A percentile compares a stretch with the other conserved stretches of the same genome.
Evolutionary conservation across 73 alveolate species (phyloP).

Genomic region (Tetrahymena thermophila): DNA sequence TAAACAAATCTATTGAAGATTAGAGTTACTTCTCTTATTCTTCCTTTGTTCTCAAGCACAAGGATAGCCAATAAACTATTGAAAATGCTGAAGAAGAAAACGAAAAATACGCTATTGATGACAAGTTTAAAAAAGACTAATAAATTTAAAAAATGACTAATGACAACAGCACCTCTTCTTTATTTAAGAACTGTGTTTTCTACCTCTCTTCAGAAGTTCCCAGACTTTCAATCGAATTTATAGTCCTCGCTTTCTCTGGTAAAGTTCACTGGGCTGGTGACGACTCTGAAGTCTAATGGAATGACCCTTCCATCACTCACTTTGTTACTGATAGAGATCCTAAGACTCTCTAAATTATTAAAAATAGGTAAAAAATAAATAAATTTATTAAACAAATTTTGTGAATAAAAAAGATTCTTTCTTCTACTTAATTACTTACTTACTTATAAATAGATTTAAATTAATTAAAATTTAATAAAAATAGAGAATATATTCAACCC

Average conservation of each 20-base stretch:
- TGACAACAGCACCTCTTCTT: background rate
- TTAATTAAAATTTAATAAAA: background rate
- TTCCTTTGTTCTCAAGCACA: background rate
- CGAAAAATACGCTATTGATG: slow-evolving; percentile 18
- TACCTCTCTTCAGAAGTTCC: slow-evolving; percentile 42
- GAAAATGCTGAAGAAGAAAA: background rate
- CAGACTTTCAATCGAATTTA: slow-evolving; percentile 28
- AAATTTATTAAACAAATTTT: background rate
- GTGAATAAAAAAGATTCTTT: background rate
- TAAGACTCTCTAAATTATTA: background rate
- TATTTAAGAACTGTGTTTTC: slow-evolving; percentile 30
- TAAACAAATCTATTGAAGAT: background rate
- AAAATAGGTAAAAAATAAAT: background rate
- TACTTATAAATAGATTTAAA: background rate
- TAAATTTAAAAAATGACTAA: slow-evolving; percentile 7
- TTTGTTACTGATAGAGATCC: slow-evolving; percentile 22
- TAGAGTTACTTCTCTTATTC: background rate
- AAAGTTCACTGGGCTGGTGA: slow-evolving; percentile 35
- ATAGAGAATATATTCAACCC: slow-evolving; percentile 40
- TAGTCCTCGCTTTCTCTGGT: slow-evolving; percentile 33
- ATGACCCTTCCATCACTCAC: slow-evolving; percentile 35
- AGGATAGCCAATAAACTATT: background rate
- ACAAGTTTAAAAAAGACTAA: slow-evolving; percentile 33
- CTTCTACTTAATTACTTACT: too few species aligned
- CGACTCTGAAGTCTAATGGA: slow-evolving; percentile 1